Conservation (phyloP, 257 asterid genomes). For the Solanum tacnaense region DNA sequence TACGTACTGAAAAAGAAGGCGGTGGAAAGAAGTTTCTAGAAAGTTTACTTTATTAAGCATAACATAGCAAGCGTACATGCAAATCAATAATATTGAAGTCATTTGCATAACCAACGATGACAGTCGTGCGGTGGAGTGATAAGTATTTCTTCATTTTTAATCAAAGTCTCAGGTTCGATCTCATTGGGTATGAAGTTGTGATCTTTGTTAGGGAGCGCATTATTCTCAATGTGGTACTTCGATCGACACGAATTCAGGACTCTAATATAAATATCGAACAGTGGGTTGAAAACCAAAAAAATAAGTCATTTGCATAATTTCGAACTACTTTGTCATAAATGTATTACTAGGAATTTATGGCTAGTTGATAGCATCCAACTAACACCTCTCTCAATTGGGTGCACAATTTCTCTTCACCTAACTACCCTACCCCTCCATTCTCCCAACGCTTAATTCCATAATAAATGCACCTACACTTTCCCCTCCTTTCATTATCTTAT, state of each 20-base stretch:
- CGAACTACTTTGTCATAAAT: conserved; percentile 45
- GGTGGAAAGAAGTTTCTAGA: not conserved
- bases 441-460: not conserved
- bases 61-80: not conserved
- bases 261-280: no score
- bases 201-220: no score
- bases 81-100: not conserved
- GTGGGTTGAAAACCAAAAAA: accelerated
- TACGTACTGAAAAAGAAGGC: not conserved
- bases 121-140: not conserved
- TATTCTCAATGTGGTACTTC: no score
- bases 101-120: not conserved
- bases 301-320: not conserved
- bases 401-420: conserved; percentile 7
- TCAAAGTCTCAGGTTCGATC: no score
- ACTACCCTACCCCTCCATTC: conserved; percentile 3
- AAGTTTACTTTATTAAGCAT: not conserved
- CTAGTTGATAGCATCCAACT: conserved; percentile 36
- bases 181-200: no score
- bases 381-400: conserved; percentile 17
- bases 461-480: not conserved
- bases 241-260: no score
- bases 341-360: conserved; percentile 27
- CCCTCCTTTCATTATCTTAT: not conserved
- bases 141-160: no score